Base-by-base conservation (phyloP, 306 rosid species). In the Vigna hirtella region DNA sequence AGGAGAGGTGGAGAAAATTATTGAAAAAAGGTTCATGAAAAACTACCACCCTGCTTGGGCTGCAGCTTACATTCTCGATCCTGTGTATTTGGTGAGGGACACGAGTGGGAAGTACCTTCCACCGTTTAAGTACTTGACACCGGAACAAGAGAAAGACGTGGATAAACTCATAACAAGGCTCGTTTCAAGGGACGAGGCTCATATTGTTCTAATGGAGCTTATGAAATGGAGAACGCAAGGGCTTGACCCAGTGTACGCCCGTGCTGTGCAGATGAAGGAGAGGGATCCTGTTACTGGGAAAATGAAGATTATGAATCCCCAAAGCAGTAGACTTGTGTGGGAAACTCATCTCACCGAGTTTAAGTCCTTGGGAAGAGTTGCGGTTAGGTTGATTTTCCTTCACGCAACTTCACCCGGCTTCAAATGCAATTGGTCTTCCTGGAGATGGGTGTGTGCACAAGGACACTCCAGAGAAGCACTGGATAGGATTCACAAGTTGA, bases 21-120 rank as follows among this genome's bases (percentile, higher is more conserved):
- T 90, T 22, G 92, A 90, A 24, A 81, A 59, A 74, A 28, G 94
- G 75, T 90, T 90, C 76, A 86, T 73, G 72, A 90, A 90, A 64
- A 86, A 86, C 57, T 90, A 90, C 58, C 94, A 90, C 81, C 94
- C 94, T 22, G 94, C 92, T 45, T 90, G 92, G 92, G 90, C 94
- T 11, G 92, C 90, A 4, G 87, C 94, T 0, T 86, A 83, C 69
- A 86, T 90, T 57, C 92, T 90, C 0, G 94, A 90, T 47, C 94
- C 94, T 0, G 83, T 88, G 36, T 88, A 90, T 40, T 50, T 90
- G 24, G 61, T 88, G 6, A 86, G 82, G 51, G 94, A 88, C 79
- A 78, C 88, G 0, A 88, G 92, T 26, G 94, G 94, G 5, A 90
- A 86, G 80, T 90, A 88, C 66, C 87, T 90, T 22, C 94, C 94